Evolutionary conservation across 75 land plant genomes (phyloP).

Genomic region (Cupressus sempervirens): DNA sequence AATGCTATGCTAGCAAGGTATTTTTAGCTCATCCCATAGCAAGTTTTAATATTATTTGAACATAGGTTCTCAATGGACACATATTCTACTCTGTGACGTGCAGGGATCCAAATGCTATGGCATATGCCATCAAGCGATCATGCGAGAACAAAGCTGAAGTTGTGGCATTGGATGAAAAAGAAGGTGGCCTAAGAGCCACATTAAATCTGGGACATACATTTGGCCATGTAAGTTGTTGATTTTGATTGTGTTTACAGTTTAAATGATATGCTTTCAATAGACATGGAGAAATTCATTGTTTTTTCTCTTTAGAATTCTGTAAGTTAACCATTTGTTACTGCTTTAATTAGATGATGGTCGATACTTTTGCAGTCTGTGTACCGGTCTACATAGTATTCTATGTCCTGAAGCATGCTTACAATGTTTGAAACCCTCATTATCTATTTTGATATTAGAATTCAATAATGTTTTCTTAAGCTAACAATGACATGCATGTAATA

Average conservation of each 20-base stretch:
- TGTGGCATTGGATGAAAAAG: slow-evolving; percentile 90
- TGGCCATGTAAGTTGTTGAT: slow-evolving; percentile 70
- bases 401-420: no score
- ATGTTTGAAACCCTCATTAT: no score
- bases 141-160: slow-evolving; percentile 99
- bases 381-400: no score
- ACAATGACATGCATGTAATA: no score
- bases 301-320: not conserved
- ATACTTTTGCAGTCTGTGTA: no score
- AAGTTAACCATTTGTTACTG: no score
- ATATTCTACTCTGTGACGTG: slow-evolving; percentile 14
- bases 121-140: slow-evolving; percentile 90
- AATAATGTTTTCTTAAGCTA: no score
- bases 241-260: not conserved
- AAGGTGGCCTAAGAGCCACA: slow-evolving; percentile 87
- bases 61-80: not conserved
- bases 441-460: no score
- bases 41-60: not conserved
- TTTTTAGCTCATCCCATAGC: not conserved
- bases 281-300: not conserved
- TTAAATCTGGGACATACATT: slow-evolving; percentile 95
- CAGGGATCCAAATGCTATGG: slow-evolving; percentile 81
- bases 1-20: slow-evolving; percentile 66
- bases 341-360: no score
- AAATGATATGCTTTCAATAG: not conserved